A percentile compares a stretch with the other conserved stretches of the same genome.
Conservation (phyloP, 2,329 filamentous ascomycete species). For the Scedosporium boydii region DNA sequence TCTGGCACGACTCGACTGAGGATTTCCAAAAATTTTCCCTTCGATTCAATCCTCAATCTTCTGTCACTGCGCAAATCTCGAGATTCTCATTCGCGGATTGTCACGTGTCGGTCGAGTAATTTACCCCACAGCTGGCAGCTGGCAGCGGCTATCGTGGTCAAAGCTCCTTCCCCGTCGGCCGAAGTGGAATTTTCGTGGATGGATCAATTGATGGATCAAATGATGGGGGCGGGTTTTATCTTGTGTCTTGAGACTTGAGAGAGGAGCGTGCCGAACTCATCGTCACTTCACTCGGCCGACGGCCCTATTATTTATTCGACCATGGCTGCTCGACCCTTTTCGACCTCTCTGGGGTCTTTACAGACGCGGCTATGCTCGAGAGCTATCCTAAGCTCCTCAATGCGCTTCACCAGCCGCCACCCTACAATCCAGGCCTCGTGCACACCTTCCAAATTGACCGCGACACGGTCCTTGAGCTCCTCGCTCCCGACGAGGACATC, state of each 20-base stretch:
- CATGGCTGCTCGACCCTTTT: background rate
- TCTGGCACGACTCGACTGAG: background rate
- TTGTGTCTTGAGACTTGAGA: background rate
- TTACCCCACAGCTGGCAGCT: background rate
- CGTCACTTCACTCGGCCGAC: background rate
- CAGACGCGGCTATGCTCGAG: background rate
- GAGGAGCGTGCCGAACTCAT: background rate
- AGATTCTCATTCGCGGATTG: background rate
- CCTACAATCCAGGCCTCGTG: background rate
- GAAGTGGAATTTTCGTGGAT: no score
- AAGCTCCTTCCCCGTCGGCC: background rate
- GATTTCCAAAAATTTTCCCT: slow-evolving; percentile 1
- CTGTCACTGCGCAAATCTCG: background rate
- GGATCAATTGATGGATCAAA: background rate
- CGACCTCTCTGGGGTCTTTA: background rate
- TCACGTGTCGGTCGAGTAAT: background rate
- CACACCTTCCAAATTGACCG: background rate
- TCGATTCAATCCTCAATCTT: background rate
- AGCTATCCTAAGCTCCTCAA: background rate
- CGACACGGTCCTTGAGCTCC: background rate
- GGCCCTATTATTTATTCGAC: no score
- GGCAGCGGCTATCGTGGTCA: background rate
- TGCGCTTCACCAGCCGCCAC: background rate
- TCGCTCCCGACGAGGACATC: background rate
- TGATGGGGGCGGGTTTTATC: background rate